These are phyloP conservation scores for Ceratocystis harringtonii DNA, from an alignment of 2,329 filamentous ascomycete species.

Conservation along the genomic window DNA sequence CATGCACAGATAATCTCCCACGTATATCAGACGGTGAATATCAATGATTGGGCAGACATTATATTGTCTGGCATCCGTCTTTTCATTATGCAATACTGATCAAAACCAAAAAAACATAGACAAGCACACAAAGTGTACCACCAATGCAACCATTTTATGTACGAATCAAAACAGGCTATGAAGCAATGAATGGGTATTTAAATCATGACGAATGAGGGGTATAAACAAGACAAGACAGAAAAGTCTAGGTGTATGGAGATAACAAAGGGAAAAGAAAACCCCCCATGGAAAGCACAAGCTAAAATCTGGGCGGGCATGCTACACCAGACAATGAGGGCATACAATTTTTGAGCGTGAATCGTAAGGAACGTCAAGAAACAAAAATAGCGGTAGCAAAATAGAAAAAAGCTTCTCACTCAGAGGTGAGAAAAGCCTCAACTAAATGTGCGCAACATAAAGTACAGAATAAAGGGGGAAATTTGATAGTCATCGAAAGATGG, in stretches of 20 bases:
- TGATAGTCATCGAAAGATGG: not conserved
- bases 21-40: slow-evolving; percentile 1
- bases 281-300: not conserved
- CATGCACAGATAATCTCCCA: not conserved
- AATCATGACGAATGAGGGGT: not conserved
- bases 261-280: not conserved
- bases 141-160: not conserved
- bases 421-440: not conserved
- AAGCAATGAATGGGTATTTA: not conserved
- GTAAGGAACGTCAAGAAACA: not conserved
- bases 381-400: not conserved
- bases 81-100: not conserved
- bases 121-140: not conserved
- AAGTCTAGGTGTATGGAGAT: not conserved
- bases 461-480: not conserved
- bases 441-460: not conserved
- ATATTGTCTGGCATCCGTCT: not conserved
- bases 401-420: not conserved
- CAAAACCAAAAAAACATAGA: not conserved
- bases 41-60: slow-evolving; percentile 2
- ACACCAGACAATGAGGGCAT: not conserved
- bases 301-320: not conserved
- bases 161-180: not conserved
- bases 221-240: not conserved
- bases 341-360: not conserved